Conservation (phyloP, 139 green algal genomes). For the Chlamydomonas incerta region DNA sequence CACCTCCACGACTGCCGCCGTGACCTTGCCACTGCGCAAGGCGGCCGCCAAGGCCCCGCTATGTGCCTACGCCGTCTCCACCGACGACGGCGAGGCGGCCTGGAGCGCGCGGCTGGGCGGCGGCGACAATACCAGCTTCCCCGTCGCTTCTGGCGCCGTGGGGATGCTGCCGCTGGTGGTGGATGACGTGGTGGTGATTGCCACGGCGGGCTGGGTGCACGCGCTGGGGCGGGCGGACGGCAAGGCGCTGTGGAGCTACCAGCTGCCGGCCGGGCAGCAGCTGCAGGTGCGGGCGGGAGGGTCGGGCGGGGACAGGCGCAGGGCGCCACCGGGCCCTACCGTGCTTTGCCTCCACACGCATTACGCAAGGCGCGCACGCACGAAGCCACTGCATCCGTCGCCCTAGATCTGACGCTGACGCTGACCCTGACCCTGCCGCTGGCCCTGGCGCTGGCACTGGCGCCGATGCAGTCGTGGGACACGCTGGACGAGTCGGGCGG, state of each 20-base stretch:
- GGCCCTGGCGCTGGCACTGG: background rate
- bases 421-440: background rate
- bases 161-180: constrained; percentile 24
- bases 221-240: background rate
- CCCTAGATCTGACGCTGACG: too few relatives aligned
- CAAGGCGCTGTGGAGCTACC: constrained; percentile 17
- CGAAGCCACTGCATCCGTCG: too few relatives aligned
- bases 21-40: too few relatives aligned
- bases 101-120: background rate
- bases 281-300: background rate
- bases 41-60: background rate
- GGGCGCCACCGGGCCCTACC: too few relatives aligned
- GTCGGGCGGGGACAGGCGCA: too few relatives aligned
- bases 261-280: background rate
- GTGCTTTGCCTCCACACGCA: too few relatives aligned
- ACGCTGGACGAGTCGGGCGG: background rate
- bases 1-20: too few relatives aligned
- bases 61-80: constrained; percentile 5
- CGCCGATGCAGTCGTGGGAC: constrained; percentile 15
- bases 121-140: constrained; percentile 1
- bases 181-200: background rate
- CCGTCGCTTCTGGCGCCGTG: background rate
- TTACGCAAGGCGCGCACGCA: too few relatives aligned
- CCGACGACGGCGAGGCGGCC: background rate
- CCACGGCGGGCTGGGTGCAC: constrained; percentile 4